phyloP scores from a whole-genome alignment of 495 filamentous ascomycete genomes.

The Glarea lozoyensis region DNA sequence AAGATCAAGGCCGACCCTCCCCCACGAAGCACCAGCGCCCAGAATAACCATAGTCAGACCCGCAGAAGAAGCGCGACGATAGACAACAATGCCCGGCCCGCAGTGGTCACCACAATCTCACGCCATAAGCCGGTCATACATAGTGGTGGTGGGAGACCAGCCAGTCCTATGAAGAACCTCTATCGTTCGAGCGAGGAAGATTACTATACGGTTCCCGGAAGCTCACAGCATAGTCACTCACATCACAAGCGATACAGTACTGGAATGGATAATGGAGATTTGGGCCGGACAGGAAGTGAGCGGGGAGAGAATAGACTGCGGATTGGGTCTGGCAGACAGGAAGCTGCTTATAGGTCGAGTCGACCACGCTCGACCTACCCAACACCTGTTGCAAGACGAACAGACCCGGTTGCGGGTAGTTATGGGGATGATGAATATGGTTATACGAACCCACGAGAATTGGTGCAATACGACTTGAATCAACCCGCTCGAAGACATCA shows the following conservation, averaged over 20 bases:
- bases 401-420: slow-evolving; percentile 35
- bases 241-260: slow-evolving; percentile 16
- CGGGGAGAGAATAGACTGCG: slow-evolving; percentile 15
- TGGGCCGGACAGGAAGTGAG: slow-evolving; percentile 10
- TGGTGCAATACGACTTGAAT: slow-evolving; percentile 56
- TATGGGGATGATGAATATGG: slow-evolving; percentile 62
- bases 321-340: slow-evolving; percentile 21
- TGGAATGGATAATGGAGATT: slow-evolving; percentile 18
- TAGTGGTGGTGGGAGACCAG: slow-evolving; percentile 23
- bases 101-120: slow-evolving; percentile 35
- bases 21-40: slow-evolving; percentile 28
- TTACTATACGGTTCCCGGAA: slow-evolving; percentile 42
- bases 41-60: slow-evolving; percentile 28
- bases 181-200: slow-evolving; percentile 40
- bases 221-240: slow-evolving; percentile 27
- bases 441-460: slow-evolving; percentile 61
- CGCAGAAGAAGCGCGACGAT: slow-evolving; percentile 23
- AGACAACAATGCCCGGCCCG: slow-evolving; percentile 28
- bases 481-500: slow-evolving; percentile 28
- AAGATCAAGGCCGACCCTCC: slow-evolving; percentile 36
- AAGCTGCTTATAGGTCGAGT: slow-evolving; percentile 3
- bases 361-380: slow-evolving; percentile 15
- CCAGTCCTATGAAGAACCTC: slow-evolving; percentile 36
- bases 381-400: slow-evolving; percentile 15
- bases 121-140: slow-evolving; percentile 23